Percentiles rank a stretch among this genome's conserved stretches.
These are phyloP conservation scores for Hypoxylon cercidicola DNA, from an alignment of 495 filamentous ascomycete species.

Conservation along the genomic window DNA sequence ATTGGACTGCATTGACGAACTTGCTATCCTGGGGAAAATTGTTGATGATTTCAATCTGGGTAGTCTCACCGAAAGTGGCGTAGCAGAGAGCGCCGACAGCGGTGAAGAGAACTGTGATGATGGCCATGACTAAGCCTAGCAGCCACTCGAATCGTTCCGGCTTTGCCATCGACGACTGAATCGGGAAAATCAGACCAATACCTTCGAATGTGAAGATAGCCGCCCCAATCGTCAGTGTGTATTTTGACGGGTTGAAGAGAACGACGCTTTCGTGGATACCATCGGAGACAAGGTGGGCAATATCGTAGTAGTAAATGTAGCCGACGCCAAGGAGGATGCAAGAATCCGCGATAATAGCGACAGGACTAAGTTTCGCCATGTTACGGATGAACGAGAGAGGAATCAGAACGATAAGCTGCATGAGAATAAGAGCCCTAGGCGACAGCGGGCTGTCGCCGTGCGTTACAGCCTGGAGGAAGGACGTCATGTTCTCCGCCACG, in stretches of 20 bases:
- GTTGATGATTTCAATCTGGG: constrained; percentile 70
- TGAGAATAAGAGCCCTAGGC: constrained; percentile 59
- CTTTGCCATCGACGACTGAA: constrained; percentile 70
- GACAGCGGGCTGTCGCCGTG: constrained; percentile 53
- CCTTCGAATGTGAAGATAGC: constrained; percentile 77
- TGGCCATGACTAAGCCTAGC: constrained; percentile 67
- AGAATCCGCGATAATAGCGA: constrained; percentile 68
- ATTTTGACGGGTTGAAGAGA: constrained; percentile 69
- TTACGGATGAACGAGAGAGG: constrained; percentile 71
- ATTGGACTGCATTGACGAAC: constrained; percentile 72
- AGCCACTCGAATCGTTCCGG: constrained; percentile 68
- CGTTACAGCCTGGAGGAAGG: constrained; percentile 66
- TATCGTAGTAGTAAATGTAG: constrained; percentile 73
- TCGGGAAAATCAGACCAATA: constrained; percentile 72
- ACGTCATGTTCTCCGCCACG: constrained; percentile 69
- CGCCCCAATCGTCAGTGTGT: constrained; percentile 70
- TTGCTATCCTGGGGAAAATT: constrained; percentile 71
- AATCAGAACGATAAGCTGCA: constrained; percentile 66
- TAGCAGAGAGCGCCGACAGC: constrained; percentile 72
- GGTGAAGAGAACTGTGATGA: constrained; percentile 72
- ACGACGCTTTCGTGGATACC: constrained; percentile 62
- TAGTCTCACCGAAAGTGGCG: constrained; percentile 67
- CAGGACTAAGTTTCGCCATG: constrained; percentile 70
- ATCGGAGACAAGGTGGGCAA: constrained; percentile 55
- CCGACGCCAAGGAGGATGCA: constrained; percentile 70